A percentile compares a stretch with the other conserved stretches of the same genome.
These are phyloP conservation scores for Colletotrichum somersetense DNA, from an alignment of 2,329 filamentous ascomycete genomes.

Conservation along the genomic window DNA sequence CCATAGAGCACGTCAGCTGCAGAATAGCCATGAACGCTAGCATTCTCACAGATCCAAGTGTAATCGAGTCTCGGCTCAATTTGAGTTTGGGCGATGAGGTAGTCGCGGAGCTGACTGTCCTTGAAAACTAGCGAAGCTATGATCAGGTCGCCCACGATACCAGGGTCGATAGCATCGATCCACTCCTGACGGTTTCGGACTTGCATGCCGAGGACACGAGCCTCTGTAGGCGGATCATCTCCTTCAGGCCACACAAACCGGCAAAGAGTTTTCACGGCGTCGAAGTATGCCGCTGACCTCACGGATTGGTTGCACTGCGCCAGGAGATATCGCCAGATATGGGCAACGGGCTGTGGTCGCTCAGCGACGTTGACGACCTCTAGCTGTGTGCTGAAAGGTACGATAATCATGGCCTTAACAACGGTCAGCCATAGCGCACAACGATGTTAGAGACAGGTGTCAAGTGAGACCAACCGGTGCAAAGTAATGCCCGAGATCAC, in stretches of 20 bases:
- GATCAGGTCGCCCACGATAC: slow-evolving; percentile 26
- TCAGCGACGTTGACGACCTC: slow-evolving; percentile 10
- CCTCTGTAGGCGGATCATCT: neutral
- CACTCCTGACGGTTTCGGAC: slow-evolving; percentile 10
- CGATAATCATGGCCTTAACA: slow-evolving; percentile 26
- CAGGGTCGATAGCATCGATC: slow-evolving; percentile 10
- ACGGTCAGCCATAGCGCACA: slow-evolving; percentile 2
- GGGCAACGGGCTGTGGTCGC: neutral
- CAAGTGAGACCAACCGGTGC: slow-evolving; percentile 26
- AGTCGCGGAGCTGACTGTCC: slow-evolving; percentile 5
- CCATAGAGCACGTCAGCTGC: slow-evolving; percentile 13
- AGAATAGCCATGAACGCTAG: neutral
- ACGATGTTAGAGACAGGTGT: neutral
- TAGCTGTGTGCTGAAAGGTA: slow-evolving; percentile 25
- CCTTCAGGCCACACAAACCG: slow-evolving; percentile 4
- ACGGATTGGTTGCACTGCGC: slow-evolving; percentile 17
- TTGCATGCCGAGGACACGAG: slow-evolving; percentile 13
- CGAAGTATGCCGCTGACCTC: slow-evolving; percentile 3
- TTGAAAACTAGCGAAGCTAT: slow-evolving; percentile 7
- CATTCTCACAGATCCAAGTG: slow-evolving; percentile 17
- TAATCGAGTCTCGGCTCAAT: slow-evolving; percentile 23
- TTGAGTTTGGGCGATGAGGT: slow-evolving; percentile 1
- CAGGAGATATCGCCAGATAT: slow-evolving; percentile 30
- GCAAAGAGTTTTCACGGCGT: slow-evolving; percentile 12
- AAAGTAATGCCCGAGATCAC: slow-evolving; percentile 18